Percentiles rank a stretch among this genome's conserved stretches.
Evolutionary conservation across 495 filamentous ascomycete genomes (phyloP).

Genomic region (Podospora comata): DNA sequence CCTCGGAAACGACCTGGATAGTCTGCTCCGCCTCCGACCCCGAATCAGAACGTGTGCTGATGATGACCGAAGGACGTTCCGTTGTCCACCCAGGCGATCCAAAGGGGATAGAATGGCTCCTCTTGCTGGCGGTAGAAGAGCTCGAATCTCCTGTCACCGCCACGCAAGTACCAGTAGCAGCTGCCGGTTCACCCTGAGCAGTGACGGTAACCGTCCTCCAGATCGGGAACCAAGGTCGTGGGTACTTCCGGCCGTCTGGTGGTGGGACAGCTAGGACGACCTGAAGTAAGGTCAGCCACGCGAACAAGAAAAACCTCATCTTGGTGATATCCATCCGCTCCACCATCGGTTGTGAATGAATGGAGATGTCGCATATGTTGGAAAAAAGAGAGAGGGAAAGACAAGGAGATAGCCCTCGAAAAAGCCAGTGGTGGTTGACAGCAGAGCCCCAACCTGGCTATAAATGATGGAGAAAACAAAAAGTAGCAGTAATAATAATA

Average conservation of each 20-base stretch:
- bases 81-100: background rate
- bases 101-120: background rate
- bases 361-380: background rate
- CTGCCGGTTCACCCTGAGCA: background rate
- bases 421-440: background rate
- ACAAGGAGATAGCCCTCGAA: background rate
- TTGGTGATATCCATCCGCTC: background rate
- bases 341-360: background rate
- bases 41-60: background rate
- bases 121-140: background rate
- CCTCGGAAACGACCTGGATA: background rate
- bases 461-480: constrained; percentile 1
- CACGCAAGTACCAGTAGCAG: background rate
- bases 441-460: background rate
- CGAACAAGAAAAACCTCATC: constrained; percentile 1
- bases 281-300: constrained; percentile 6
- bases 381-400: no score
- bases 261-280: constrained; percentile 4
- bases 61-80: background rate
- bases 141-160: background rate
- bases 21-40: no score
- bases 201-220: background rate
- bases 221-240: background rate
- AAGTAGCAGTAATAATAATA: background rate
- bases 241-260: background rate